Conservation (phyloP, 2,329 filamentous ascomycete species). For the Ophiocordyceps robertsii region DNA sequence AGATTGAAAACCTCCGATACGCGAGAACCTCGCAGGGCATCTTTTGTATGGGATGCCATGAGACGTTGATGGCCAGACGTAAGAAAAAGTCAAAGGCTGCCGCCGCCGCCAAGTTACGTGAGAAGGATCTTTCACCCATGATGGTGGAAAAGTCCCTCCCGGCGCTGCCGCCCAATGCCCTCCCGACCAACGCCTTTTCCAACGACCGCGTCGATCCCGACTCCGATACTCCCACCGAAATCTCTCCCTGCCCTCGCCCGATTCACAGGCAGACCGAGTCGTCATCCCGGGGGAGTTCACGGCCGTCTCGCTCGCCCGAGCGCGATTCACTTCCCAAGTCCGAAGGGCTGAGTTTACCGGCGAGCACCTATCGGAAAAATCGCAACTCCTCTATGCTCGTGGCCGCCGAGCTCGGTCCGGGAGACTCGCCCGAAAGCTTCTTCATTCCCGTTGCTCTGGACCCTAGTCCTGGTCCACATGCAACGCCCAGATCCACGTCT, state of each 20-base stretch:
- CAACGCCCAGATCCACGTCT: slow-evolving; percentile 39
- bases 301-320: slow-evolving; percentile 41
- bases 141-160: slow-evolving; percentile 86
- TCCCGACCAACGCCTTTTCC: slow-evolving; percentile 49
- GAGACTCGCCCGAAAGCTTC: slow-evolving; percentile 53
- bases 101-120: slow-evolving; percentile 42
- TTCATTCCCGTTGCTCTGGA: slow-evolving; percentile 67
- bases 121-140: slow-evolving; percentile 51
- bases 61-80: slow-evolving; percentile 85
- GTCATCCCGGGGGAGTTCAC: slow-evolving; percentile 40
- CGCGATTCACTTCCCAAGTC: slow-evolving; percentile 26
- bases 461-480: slow-evolving; percentile 45
- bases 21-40: slow-evolving; percentile 95
- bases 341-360: slow-evolving; percentile 56
- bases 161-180: slow-evolving; percentile 68
- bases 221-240: slow-evolving; percentile 54
- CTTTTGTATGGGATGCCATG: slow-evolving; percentile 98
- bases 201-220: slow-evolving; percentile 44
- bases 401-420: slow-evolving; percentile 29
- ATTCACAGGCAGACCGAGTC: slow-evolving; percentile 38
- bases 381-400: slow-evolving; percentile 55
- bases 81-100: slow-evolving; percentile 72
- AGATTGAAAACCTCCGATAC: slow-evolving; percentile 97
- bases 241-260: slow-evolving; percentile 48
- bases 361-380: slow-evolving; percentile 65